Conservation (phyloP, 2,329 filamentous ascomycete species). For the Fusarium concolor region DNA sequence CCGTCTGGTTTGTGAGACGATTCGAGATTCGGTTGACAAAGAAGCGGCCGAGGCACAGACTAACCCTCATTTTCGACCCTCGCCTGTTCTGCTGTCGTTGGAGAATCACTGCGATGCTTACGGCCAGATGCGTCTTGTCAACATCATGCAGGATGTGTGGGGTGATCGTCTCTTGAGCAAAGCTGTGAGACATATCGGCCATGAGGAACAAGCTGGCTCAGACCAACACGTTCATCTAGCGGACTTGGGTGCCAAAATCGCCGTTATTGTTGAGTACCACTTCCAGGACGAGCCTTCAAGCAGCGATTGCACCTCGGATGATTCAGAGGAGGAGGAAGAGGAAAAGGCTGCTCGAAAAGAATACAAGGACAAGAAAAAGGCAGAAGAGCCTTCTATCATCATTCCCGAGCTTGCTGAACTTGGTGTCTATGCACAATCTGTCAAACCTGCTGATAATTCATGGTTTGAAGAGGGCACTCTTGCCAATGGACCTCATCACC, state of each 20-base stretch:
- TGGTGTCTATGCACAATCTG: constrained; percentile 76
- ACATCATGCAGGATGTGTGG: constrained; percentile 74
- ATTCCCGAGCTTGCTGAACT: constrained; percentile 73
- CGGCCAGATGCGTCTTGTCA: constrained; percentile 70
- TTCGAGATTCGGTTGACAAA: constrained; percentile 70
- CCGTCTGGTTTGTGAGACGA: constrained; percentile 72
- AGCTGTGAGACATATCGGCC: constrained; percentile 66
- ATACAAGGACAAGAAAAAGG: constrained; percentile 66
- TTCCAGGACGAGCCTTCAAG: constrained; percentile 63
- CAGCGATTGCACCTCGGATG: constrained; percentile 47
- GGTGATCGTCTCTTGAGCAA: constrained; percentile 69
- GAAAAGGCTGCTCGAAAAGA: constrained; percentile 59
- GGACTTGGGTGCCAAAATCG: constrained; percentile 72
- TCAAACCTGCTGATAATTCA: constrained; percentile 73
- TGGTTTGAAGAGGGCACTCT: constrained; percentile 67
- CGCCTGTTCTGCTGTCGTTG: constrained; percentile 72
- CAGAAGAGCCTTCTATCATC: constrained; percentile 61
- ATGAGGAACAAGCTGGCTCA: constrained; percentile 63
- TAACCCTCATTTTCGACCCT: constrained; percentile 55
- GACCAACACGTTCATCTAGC: constrained; percentile 67
- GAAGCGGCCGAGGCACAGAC: constrained; percentile 60
- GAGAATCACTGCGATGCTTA: constrained; percentile 73
- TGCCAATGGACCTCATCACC: constrained; percentile 70
- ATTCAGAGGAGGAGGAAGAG: constrained; percentile 57
- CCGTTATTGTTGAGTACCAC: constrained; percentile 76